phyloP scores from a whole-genome alignment of 1,284 basidiomycete genomes.

The Boletus nobilissimus region DNA sequence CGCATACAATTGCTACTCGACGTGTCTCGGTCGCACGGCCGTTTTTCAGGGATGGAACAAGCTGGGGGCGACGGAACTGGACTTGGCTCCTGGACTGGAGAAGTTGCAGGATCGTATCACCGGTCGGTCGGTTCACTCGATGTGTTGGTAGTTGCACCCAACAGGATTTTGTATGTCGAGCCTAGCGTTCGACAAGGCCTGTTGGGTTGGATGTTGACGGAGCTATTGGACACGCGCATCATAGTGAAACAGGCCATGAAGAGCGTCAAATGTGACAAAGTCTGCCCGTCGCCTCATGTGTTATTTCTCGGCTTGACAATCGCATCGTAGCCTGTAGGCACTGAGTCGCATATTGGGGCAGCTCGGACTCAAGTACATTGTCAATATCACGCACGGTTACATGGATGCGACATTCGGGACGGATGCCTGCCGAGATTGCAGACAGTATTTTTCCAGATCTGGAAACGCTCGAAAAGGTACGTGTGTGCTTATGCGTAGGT shows the following conservation, averaged over 20 bases:
- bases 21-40: too few relatives aligned
- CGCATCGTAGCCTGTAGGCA: slow-evolving; percentile 57
- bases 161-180: too few relatives aligned
- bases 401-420: slow-evolving; percentile 92
- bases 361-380: slow-evolving; percentile 86
- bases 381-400: slow-evolving; percentile 95
- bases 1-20: too few relatives aligned
- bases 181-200: slow-evolving; percentile 88
- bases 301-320: too few relatives aligned
- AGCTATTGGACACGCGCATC: slow-evolving; percentile 94
- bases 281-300: neutral
- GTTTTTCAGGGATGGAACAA: too few relatives aligned
- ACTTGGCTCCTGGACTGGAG: too few relatives aligned
- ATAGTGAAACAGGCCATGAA: slow-evolving; percentile 99
- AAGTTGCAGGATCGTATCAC: too few relatives aligned
- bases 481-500: slow-evolving; percentile 25
- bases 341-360: slow-evolving; percentile 84
- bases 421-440: slow-evolving; percentile 98
- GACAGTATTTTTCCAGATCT: slow-evolving; percentile 97
- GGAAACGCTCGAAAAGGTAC: slow-evolving; percentile 93
- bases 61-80: too few relatives aligned
- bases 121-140: too few relatives aligned
- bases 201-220: slow-evolving; percentile 90
- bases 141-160: too few relatives aligned
- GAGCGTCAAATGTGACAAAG: slow-evolving; percentile 72